Evolutionary conservation across 2,329 filamentous ascomycete genomes (phyloP).

Genomic region (Xylariaceae sp.): DNA sequence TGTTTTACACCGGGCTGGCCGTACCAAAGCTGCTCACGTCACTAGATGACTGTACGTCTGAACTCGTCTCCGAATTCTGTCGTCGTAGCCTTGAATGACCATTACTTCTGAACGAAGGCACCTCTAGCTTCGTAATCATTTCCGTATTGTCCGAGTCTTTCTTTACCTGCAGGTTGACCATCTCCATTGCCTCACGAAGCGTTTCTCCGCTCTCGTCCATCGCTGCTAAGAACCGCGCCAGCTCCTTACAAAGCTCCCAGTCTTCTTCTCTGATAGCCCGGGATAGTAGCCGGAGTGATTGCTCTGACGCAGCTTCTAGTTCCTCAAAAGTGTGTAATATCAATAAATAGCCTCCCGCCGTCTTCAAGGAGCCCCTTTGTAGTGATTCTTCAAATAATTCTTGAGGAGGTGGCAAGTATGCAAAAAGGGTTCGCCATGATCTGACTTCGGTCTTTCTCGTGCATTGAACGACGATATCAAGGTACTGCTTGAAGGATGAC

Average conservation of each 20-base stretch:
- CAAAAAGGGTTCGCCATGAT: constrained; percentile 93
- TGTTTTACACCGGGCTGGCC: constrained; percentile 38
- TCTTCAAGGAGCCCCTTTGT: constrained; percentile 85
- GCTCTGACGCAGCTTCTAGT: constrained; percentile 71
- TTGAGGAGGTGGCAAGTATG: constrained; percentile 86
- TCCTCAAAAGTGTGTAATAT: constrained; percentile 86
- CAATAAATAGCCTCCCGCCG: constrained; percentile 93
- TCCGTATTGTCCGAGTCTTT: constrained; percentile 43
- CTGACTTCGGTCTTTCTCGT: constrained; percentile 96
- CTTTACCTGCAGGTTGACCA: constrained; percentile 56
- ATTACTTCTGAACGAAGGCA: constrained; percentile 41
- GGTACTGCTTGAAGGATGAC: constrained; percentile 81
- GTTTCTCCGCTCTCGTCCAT: constrained; percentile 87
- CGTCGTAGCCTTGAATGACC: constrained; percentile 35
- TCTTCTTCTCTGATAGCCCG: constrained; percentile 84
- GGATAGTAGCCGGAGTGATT: constrained; percentile 80
- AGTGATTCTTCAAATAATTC: constrained; percentile 94
- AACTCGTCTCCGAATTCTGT: constrained; percentile 42
- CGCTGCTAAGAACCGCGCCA: constrained; percentile 92
- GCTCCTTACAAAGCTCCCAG: constrained; percentile 94
- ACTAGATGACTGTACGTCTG: constrained; percentile 41
- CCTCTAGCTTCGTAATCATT: constrained; percentile 43
- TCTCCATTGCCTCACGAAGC: constrained; percentile 73
- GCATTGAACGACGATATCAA: constrained; percentile 95
- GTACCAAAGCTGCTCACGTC: constrained; percentile 42